Percentiles rank a stretch among this genome's conserved stretches.
Evolutionary conservation across 208 protist species (phyloP).

Genomic region (Acanthamoeba sp.): DNA sequence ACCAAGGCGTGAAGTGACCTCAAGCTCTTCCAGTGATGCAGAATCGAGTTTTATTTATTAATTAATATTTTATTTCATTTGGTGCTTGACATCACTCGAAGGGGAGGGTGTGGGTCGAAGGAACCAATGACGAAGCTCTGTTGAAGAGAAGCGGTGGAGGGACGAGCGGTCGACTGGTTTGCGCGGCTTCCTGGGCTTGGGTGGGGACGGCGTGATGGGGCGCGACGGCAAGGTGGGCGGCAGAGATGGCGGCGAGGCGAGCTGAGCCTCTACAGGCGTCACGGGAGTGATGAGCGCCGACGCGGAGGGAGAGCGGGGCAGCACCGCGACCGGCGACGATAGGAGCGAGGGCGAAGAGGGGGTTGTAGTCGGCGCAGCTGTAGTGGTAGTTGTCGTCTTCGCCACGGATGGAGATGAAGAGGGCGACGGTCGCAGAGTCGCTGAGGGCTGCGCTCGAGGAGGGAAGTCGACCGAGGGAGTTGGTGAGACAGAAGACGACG

Average conservation of each 20-base stretch:
- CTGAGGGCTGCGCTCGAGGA: too few relatives aligned
- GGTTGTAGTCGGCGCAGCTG: too few relatives aligned
- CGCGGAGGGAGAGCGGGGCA: background rate
- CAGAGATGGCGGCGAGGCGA: background rate
- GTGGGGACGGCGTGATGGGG: background rate
- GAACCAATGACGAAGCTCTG: constrained; percentile 67
- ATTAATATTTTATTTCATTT: too few relatives aligned
- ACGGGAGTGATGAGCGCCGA: background rate
- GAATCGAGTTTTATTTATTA: too few relatives aligned
- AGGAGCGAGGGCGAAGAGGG: too few relatives aligned
- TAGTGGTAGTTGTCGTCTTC: background rate
- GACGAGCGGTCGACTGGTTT: background rate
- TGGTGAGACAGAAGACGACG: background rate
- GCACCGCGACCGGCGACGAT: too few relatives aligned
- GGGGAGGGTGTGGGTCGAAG: background rate
- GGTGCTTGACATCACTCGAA: background rate
- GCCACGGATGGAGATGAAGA: background rate
- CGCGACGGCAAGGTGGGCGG: background rate
- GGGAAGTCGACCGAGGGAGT: background rate
- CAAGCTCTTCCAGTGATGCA: too few relatives aligned
- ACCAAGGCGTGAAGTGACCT: too few relatives aligned
- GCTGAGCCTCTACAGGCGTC: background rate
- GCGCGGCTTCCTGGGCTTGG: background rate
- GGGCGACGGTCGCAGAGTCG: background rate
- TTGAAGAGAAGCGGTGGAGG: constrained; percentile 46